Conservation (phyloP, 2,329 filamentous ascomycete species). For the Juglanconis juglandina region DNA sequence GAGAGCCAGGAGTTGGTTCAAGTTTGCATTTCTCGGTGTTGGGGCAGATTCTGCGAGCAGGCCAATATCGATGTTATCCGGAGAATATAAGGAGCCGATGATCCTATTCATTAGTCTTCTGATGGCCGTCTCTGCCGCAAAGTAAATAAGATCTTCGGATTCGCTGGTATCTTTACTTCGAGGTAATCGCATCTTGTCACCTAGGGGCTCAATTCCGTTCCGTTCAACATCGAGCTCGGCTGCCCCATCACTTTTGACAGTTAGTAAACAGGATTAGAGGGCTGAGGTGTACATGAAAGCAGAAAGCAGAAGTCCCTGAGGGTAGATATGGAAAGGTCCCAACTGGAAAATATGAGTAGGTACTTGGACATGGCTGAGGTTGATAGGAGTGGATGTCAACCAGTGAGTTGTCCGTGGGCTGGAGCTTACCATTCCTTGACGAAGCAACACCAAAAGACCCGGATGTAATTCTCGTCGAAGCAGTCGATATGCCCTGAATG, state of each 20-base stretch:
- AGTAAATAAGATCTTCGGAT: slow-evolving; percentile 34
- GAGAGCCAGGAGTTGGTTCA: slow-evolving; percentile 29
- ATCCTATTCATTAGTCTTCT: slow-evolving; percentile 40
- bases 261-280: slow-evolving; percentile 14
- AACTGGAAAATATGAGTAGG: background rate
- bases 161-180: slow-evolving; percentile 30
- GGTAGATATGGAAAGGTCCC: no score
- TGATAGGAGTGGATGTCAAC: background rate
- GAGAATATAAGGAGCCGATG: slow-evolving; percentile 37
- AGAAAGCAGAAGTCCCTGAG: no score
- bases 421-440: slow-evolving; percentile 62
- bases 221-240: slow-evolving; percentile 54
- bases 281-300: no score
- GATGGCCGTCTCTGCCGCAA: slow-evolving; percentile 40
- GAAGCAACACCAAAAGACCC: slow-evolving; percentile 69
- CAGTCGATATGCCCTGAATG: background rate
- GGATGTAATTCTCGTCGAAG: slow-evolving; percentile 44
- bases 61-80: slow-evolving; percentile 24
- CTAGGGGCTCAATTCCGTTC: slow-evolving; percentile 36
- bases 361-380: background rate
- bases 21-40: slow-evolving; percentile 23
- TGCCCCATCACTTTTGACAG: slow-evolving; percentile 56
- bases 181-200: slow-evolving; percentile 33
- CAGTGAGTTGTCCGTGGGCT: background rate
- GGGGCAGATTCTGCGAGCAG: slow-evolving; percentile 20